Evolutionary conservation across 352 stramenopile genomes (phyloP), one percentile per base, ranked within the genome.

Genomic region (Phytophthora gonapodyides): DNA sequence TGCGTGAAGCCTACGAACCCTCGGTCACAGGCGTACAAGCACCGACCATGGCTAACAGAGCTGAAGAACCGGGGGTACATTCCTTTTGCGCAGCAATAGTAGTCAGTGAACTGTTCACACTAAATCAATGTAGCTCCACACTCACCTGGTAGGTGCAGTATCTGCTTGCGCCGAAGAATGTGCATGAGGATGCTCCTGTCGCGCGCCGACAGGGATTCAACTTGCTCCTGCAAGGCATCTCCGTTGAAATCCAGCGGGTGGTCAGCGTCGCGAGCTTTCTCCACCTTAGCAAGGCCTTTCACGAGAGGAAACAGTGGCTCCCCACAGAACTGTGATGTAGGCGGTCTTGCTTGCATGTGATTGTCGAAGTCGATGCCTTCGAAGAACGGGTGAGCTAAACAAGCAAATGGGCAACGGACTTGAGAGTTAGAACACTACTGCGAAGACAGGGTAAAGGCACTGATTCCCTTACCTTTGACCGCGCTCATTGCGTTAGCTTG

Each of bases 61-160:
- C 40, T 56, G 40, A 93, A 95, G 52, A 95, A 95, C 24, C 84
- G 76, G 59, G 72, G 70, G 31, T 92, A 93, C 16, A 93, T 78
- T 9, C 75, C 83, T 89, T 35, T 30, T 30, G 36, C 48, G 36
- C 24, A 50, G 5, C 13, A 33, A 45, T 15, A 13, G 19, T 17
- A 16, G 33, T 71, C 47, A 71, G 49, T 19, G 45, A 44, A 16
- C 37, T 21, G 4, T 3, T 35, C 17, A 57, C 9, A 50, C 30
- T 30, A 54, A 16, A 41, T 44, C 19, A 17, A 16, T 47, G 15
- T 44, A 37, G 6, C 31, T 12, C 2, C 48, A 15, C 9, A 45
- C 62, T 41, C 37, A 85, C 80, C 70, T 56, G 84, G 76, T 10
- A 89, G 57, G 41, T 93, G 84, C 5, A 95, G 68, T 30, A 91